A percentile compares a stretch with the other conserved stretches of the same genome.
phyloP scores from a whole-genome alignment of 2,329 filamentous ascomycete species.

The Fusarium hainanense region DNA sequence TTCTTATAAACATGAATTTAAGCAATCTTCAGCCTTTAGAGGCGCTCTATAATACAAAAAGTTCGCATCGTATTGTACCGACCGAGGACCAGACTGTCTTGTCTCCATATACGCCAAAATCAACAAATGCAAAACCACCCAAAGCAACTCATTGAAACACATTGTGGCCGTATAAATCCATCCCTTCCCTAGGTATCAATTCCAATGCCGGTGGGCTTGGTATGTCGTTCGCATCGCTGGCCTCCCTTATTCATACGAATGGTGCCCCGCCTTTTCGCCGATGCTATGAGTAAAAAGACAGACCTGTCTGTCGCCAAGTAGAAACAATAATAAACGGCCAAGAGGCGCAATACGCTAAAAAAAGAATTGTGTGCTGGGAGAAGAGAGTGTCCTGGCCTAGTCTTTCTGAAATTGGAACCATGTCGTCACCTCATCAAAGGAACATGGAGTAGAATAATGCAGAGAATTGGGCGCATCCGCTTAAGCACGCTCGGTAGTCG shows the following conservation, averaged over 20 bases:
- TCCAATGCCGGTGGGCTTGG: slow-evolving; percentile 10
- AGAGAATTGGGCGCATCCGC: not conserved
- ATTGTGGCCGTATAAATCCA: not conserved
- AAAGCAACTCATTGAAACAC: slow-evolving; percentile 17
- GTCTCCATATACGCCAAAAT: slow-evolving; percentile 21
- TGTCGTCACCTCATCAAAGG: slow-evolving; percentile 25
- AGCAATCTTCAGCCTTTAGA: slow-evolving; percentile 22
- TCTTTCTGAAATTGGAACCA: slow-evolving; percentile 6
- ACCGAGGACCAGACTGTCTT: slow-evolving; percentile 11
- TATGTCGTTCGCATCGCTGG: slow-evolving; percentile 20
- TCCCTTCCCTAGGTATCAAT: slow-evolving; percentile 29
- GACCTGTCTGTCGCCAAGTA: slow-evolving; percentile 35
- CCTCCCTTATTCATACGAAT: slow-evolving; percentile 27
- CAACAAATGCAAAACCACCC: slow-evolving; percentile 7
- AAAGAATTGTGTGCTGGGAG: slow-evolving; percentile 28
- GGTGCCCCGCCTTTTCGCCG: slow-evolving; percentile 40
- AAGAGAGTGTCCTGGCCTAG: slow-evolving; percentile 14
- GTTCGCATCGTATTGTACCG: not conserved
- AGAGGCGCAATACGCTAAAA: slow-evolving; percentile 41
- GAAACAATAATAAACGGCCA: slow-evolving; percentile 22
- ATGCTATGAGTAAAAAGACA: slow-evolving; percentile 42
- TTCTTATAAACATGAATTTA: slow-evolving; percentile 10
- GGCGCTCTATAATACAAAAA: slow-evolving; percentile 10
- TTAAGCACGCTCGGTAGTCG: slow-evolving; percentile 60
- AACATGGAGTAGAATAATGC: slow-evolving; percentile 15